Evolutionary conservation across 2,329 filamentous ascomycete species (phyloP), one percentile per base, ranked within the genome.

Genomic region (Ampelomyces quisqualis): DNA sequence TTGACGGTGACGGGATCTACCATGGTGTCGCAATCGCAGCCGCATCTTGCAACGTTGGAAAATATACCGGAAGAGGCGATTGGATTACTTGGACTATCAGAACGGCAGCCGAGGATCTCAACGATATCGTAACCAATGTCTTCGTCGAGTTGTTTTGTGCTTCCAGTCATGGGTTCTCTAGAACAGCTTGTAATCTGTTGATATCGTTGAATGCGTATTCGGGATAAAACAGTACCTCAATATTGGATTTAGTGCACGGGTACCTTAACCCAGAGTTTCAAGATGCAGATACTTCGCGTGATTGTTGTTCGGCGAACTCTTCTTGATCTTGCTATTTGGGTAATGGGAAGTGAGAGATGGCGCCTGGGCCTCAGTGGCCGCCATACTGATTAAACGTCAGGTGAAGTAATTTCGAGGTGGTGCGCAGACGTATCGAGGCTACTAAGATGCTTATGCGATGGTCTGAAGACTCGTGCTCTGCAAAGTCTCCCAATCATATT

Each of bases 181-280:
- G 72, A 49, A 77, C 70, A 2, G 72, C 62, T 40, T 74, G 53
- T 15, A 81, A 65, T 7, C 71, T 73, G 47, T 80, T 81, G 5
- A 78, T 78, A 43, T 80, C 80, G 57, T 79, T 77, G 55, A 72
- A 74, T 0, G 78, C 72, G 37, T 77, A 73, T 3, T 70, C 49
- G 2, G 73, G 69, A 43, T 76, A 78, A 18, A 65, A 68, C 2
- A 70, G 69, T 20, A 64, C 64, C 53, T 76, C 71, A 3, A 72
- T 64, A 4, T 70, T 72, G 39, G 78, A 73, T 0, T 73, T 49
- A 20, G 76, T 57, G 11, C 70, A 71, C 4, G 58, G 51, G 2
- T 73, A 55, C 50, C 43, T 75, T 72, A 24, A 68, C 55, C 49
- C 5, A 80, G 58, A 0, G 76, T 76, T 47, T 79, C 74, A 9